Percentiles rank a stretch among this genome's conserved stretches.
Evolutionary conservation across 1,284 basidiomycete genomes (phyloP).

Genomic region (Porogramme epimiltina): DNA sequence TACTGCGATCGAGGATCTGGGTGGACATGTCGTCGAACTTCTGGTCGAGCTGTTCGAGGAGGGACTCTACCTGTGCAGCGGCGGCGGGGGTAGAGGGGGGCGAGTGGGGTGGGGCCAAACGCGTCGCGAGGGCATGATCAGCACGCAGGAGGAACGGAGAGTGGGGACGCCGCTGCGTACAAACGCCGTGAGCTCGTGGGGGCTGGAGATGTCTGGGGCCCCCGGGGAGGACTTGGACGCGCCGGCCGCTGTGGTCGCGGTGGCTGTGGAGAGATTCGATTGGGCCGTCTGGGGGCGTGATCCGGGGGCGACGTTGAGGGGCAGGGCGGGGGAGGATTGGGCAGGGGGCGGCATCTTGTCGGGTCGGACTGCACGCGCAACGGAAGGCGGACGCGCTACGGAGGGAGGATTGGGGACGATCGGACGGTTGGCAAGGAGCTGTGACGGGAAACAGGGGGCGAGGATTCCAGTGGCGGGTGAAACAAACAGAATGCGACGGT

Average conservation of each 20-base stretch:
- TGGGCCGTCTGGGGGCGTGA: constrained; percentile 26
- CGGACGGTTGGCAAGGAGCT: too few species aligned
- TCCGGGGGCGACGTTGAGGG: constrained; percentile 30
- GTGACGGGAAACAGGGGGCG: too few species aligned
- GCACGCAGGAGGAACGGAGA: constrained; percentile 6
- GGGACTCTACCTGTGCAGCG: constrained; percentile 64
- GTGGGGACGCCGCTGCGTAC: constrained; percentile 45
- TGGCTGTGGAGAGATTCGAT: constrained; percentile 20
- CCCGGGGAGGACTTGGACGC: constrained; percentile 21
- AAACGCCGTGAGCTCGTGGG: constrained; percentile 82
- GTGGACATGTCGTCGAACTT: constrained; percentile 86
- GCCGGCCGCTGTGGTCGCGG: constrained; percentile 19
- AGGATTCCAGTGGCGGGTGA: too few species aligned
- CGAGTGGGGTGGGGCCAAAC: constrained; percentile 5
- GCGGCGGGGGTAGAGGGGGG: background rate
- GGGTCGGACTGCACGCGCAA: background rate
- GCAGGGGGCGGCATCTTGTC: constrained; percentile 20
- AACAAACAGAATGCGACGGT: too few species aligned
- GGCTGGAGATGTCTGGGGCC: constrained; percentile 68
- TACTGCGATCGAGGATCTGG: constrained; percentile 81
- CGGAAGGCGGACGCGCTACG: background rate
- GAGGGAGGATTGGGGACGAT: too few species aligned
- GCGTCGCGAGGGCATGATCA: constrained; percentile 9
- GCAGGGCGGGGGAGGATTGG: constrained; percentile 29
- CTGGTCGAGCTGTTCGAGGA: constrained; percentile 74